phyloP scores from a whole-genome alignment of 2,329 filamentous ascomycete genomes.

The Mariannaea elegans region DNA sequence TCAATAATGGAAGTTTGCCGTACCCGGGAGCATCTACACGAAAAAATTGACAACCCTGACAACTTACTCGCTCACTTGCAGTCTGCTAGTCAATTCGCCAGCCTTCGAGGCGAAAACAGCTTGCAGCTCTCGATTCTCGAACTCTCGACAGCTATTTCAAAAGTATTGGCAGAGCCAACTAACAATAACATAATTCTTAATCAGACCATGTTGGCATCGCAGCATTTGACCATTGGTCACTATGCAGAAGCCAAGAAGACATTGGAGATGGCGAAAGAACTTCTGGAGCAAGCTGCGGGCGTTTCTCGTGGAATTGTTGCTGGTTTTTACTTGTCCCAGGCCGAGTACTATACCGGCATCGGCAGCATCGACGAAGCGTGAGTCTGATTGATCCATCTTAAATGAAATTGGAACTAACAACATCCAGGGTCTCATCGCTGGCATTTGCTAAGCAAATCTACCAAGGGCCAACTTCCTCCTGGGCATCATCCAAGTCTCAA shows the following conservation, averaged over 20 bases:
- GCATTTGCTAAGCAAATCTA: slow-evolving; percentile 52
- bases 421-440: slow-evolving; percentile 42
- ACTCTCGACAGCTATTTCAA: slow-evolving; percentile 54
- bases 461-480: slow-evolving; percentile 40
- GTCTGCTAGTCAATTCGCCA: slow-evolving; percentile 60
- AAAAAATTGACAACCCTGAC: slow-evolving; percentile 59
- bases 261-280: slow-evolving; percentile 66
- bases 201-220: slow-evolving; percentile 59
- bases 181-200: slow-evolving; percentile 55
- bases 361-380: slow-evolving; percentile 71
- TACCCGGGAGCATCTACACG: slow-evolving; percentile 52
- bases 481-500: slow-evolving; percentile 47
- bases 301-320: slow-evolving; percentile 52
- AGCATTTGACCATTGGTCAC: slow-evolving; percentile 63
- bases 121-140: slow-evolving; percentile 58
- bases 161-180: slow-evolving; percentile 42
- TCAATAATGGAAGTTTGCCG: slow-evolving; percentile 50
- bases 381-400: slow-evolving; percentile 27
- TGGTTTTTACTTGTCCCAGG: slow-evolving; percentile 73
- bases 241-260: slow-evolving; percentile 58
- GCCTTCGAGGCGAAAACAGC: slow-evolving; percentile 58
- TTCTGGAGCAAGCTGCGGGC: slow-evolving; percentile 49
- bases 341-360: slow-evolving; percentile 76
- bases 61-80: slow-evolving; percentile 60
- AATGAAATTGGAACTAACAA: slow-evolving; percentile 16